These are phyloP conservation scores for Monoraphidium neglectum DNA, from an alignment of 139 green algal species.

Conservation along the genomic window DNA sequence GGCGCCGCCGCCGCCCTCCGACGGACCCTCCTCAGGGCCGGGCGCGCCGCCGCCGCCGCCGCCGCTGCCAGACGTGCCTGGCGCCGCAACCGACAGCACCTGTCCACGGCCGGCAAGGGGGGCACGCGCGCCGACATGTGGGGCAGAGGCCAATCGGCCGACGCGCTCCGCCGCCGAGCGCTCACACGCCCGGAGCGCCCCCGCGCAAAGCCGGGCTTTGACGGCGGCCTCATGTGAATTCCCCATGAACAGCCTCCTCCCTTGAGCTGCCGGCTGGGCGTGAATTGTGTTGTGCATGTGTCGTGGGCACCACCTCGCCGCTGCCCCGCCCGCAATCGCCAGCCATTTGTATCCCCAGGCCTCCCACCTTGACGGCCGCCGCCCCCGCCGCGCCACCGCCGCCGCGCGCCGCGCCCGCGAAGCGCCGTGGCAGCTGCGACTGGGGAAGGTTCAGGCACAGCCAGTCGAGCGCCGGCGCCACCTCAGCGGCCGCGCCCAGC, in stretches of 20 bases:
- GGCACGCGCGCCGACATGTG: too few species aligned
- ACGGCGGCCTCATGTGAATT: too few species aligned
- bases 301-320: neutral
- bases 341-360: neutral
- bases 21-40: neutral
- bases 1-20: conserved; percentile 8
- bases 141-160: too few species aligned
- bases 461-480: conserved; percentile 71
- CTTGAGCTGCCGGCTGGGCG: neutral
- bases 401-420: conserved; percentile 29
- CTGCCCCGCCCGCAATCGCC: neutral
- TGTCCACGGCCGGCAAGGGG: too few species aligned
- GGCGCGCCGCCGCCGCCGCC: conserved; percentile 17
- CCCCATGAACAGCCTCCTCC: neutral
- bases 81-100: neutral
- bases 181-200: too few species aligned
- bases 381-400: conserved; percentile 1
- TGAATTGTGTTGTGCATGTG: neutral
- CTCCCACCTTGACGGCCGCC: conserved; percentile 5
- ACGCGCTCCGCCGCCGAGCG: too few species aligned
- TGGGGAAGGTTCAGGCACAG: conserved; percentile 75
- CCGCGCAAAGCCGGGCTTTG: too few species aligned
- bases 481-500: conserved; percentile 1
- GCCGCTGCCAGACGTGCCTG: conserved; percentile 1
- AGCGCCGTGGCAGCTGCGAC: conserved; percentile 60